Percentiles rank a stretch among this genome's conserved stretches.
Evolutionary conservation across 192 early-diverging fungal species (phyloP).

Genomic region (Linnemannia elongata): DNA sequence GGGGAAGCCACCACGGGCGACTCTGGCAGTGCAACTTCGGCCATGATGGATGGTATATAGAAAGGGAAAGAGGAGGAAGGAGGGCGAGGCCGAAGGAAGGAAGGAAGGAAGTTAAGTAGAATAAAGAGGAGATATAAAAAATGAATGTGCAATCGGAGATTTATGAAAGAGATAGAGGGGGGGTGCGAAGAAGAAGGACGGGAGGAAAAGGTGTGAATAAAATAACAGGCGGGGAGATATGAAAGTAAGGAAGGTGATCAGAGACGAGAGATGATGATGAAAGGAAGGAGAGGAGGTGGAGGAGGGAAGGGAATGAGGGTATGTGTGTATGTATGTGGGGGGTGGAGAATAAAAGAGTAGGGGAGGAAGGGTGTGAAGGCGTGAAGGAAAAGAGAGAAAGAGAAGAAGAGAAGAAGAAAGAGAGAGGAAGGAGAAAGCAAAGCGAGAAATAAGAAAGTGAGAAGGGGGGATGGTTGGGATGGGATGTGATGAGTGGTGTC

Average conservation of each 20-base stretch:
- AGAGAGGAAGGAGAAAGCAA: not conserved
- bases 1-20: not conserved
- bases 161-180: not conserved
- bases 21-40: slow-evolving; percentile 7
- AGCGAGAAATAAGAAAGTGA: not conserved
- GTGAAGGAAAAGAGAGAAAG: slow-evolving; percentile 7
- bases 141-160: not conserved
- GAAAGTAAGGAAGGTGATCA: not conserved
- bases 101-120: not conserved
- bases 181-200: not conserved
- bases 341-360: not conserved
- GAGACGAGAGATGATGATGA: not conserved
- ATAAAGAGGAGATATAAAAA: not conserved
- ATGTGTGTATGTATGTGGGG: not conserved
- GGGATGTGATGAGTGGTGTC: not conserved
- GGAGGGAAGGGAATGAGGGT: not conserved
- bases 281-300: not conserved
- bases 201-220: not conserved
- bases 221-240: not conserved
- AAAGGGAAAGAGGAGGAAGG: slow-evolving; percentile 7
- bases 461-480: not conserved
- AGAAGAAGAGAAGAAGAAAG: not conserved
- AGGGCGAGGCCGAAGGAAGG: not conserved
- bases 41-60: not conserved
- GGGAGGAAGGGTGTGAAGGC: not conserved